These are phyloP conservation scores for Pseudonectria foliicola DNA, from an alignment of 2,329 filamentous ascomycete genomes.

Conservation along the genomic window DNA sequence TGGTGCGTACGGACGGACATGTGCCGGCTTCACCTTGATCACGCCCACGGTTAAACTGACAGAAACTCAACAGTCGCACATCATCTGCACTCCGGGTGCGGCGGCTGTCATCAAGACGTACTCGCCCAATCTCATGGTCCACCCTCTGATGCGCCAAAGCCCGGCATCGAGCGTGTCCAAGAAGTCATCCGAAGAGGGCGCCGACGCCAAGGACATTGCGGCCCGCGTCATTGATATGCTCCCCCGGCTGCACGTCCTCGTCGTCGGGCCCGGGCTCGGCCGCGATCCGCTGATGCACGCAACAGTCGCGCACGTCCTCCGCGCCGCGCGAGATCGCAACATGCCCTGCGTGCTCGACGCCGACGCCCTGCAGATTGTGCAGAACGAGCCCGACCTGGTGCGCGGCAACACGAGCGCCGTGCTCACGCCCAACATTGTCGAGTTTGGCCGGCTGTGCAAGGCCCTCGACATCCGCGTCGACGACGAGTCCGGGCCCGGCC, in stretches of 20 bases:
- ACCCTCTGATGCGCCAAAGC: constrained; percentile 84
- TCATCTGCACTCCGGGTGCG: constrained; percentile 89
- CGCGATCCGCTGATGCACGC: constrained; percentile 86
- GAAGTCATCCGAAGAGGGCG: constrained; percentile 33
- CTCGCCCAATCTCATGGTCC: constrained; percentile 97
- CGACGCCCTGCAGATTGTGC: constrained; percentile 75
- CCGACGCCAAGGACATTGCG: constrained; percentile 54
- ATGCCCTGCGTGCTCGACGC: constrained; percentile 88
- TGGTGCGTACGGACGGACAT: constrained; percentile 61
- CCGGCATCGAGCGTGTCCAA: constrained; percentile 29
- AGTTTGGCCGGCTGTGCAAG: constrained; percentile 78
- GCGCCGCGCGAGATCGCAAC: constrained; percentile 61
- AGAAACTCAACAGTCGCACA: constrained; percentile 58
- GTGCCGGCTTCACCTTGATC: too few species aligned
- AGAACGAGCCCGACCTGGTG: constrained; percentile 67
- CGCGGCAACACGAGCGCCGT: constrained; percentile 77
- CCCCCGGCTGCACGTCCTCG: constrained; percentile 79
- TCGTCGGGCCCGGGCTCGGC: constrained; percentile 87
- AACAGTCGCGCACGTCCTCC: constrained; percentile 71
- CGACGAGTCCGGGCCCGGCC: constrained; percentile 31
- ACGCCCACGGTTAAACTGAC: too few species aligned
- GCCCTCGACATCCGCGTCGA: constrained; percentile 59
- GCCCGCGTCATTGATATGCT: constrained; percentile 71
- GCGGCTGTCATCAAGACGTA: constrained; percentile 92
- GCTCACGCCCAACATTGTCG: constrained; percentile 89